Conservation (phyloP, 2,329 filamentous ascomycete genomes). For the Alternaria ventricosa region DNA sequence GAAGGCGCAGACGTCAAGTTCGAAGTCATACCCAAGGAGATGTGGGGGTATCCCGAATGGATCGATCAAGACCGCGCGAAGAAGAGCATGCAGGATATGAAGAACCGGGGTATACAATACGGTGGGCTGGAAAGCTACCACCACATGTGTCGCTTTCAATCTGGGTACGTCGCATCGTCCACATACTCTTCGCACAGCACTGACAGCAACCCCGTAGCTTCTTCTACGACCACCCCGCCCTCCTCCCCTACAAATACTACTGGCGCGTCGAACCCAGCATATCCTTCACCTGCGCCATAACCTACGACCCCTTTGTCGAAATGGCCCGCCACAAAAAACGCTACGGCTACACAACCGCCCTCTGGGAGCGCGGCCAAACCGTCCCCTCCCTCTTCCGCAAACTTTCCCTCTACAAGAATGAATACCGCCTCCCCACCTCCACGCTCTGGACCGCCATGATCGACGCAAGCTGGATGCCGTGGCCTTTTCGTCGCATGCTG, state of each 20-base stretch:
- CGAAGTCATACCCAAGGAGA: slow-evolving; percentile 84
- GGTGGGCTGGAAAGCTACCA: slow-evolving; percentile 86
- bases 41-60: slow-evolving; percentile 86
- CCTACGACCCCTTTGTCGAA: slow-evolving; percentile 95
- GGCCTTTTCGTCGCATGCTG: slow-evolving; percentile 20
- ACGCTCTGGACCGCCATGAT: slow-evolving; percentile 24
- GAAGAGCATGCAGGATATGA: slow-evolving; percentile 76
- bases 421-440: slow-evolving; percentile 10
- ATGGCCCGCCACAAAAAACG: slow-evolving; percentile 97
- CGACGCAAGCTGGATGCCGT: slow-evolving; percentile 17
- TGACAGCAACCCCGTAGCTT: slow-evolving; percentile 50
- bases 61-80: slow-evolving; percentile 40
- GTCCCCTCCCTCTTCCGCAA: slow-evolving; percentile 65
- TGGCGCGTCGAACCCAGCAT: slow-evolving; percentile 98
- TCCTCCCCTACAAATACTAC: slow-evolving; percentile 83
- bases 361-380: slow-evolving; percentile 90
- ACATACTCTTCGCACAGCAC: neutral
- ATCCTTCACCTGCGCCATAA: slow-evolving; percentile 95
- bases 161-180: slow-evolving; percentile 15
- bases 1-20: slow-evolving; percentile 73
- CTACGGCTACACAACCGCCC: slow-evolving; percentile 94
- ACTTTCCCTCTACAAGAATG: slow-evolving; percentile 17
- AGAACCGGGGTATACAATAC: slow-evolving; percentile 82
- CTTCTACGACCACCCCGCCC: slow-evolving; percentile 92
- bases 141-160: slow-evolving; percentile 97